Percentiles rank a stretch among this genome's conserved stretches.
These are phyloP conservation scores for Clonostachys solani DNA, from an alignment of 2,329 filamentous ascomycete species.

Conservation along the genomic window DNA sequence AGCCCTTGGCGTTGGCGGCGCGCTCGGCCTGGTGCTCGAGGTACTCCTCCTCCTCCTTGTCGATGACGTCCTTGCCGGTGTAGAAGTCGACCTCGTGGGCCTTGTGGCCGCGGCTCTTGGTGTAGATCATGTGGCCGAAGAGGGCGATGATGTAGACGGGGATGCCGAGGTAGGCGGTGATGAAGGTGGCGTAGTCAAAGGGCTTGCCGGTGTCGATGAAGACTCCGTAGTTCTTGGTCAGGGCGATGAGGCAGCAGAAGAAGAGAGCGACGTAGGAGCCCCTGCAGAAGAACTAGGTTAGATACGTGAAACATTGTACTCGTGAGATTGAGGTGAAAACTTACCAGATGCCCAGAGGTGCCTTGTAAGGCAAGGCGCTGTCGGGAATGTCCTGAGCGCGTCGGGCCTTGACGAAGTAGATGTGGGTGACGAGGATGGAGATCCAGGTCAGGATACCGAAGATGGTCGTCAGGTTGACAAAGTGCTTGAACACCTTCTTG, in stretches of 20 bases:
- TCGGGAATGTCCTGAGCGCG: constrained; percentile 55
- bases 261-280: constrained; percentile 65
- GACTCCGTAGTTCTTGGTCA: constrained; percentile 80
- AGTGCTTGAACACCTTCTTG: constrained; percentile 56
- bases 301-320: no score
- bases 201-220: constrained; percentile 53
- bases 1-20: constrained; percentile 15
- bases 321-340: no score
- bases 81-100: constrained; percentile 64
- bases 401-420: constrained; percentile 61
- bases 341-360: constrained; percentile 61
- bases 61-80: constrained; percentile 68
- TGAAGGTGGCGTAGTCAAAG: constrained; percentile 72
- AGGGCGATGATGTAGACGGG: constrained; percentile 68
- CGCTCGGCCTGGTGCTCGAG: constrained; percentile 34
- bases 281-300: no score
- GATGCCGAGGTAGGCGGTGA: constrained; percentile 74
- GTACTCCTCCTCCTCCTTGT: constrained; percentile 69
- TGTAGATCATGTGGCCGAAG: constrained; percentile 61
- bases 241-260: constrained; percentile 67
- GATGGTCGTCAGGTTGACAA: constrained; percentile 64
- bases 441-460: constrained; percentile 65
- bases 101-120: constrained; percentile 48
- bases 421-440: constrained; percentile 63
- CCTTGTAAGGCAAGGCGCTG: constrained; percentile 55